Evolutionary conservation across 2,329 filamentous ascomycete species (phyloP).

Genomic region (Neopestalotiopsis sp.): DNA sequence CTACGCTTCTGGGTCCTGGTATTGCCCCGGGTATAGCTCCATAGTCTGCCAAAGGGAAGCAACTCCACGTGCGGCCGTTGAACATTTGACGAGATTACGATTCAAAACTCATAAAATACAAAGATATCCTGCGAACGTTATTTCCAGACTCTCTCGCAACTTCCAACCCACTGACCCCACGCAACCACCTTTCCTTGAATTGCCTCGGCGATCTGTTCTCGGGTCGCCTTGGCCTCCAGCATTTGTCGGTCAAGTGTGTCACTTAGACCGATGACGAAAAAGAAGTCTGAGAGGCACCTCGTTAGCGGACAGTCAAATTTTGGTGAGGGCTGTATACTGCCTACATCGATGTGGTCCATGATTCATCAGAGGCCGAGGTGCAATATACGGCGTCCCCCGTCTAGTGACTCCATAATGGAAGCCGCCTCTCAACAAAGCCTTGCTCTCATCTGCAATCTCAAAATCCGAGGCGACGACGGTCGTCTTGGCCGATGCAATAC

Average conservation of each 20-base stretch:
- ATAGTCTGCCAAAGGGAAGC: background rate
- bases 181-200: constrained; percentile 53
- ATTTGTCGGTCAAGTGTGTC: constrained; percentile 45
- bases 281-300: constrained; percentile 47
- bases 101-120: background rate
- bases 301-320: background rate
- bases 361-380: constrained; percentile 53
- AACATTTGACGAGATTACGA: background rate
- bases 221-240: constrained; percentile 44
- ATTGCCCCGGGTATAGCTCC: constrained; percentile 11
- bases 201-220: constrained; percentile 47
- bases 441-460: constrained; percentile 32
- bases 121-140: background rate
- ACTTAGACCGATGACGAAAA: constrained; percentile 52
- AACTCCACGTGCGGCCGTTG: background rate
- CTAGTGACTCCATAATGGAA: constrained; percentile 53
- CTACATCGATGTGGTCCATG: constrained; percentile 57
- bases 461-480: constrained; percentile 45
- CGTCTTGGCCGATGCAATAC: constrained; percentile 43
- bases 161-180: constrained; percentile 56
- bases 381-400: constrained; percentile 47
- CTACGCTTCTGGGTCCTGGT: constrained; percentile 23
- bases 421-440: constrained; percentile 44
- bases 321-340: constrained; percentile 19
- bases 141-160: constrained; percentile 48